Conservation (phyloP, 148 eudicot genomes). For the Heliosperma pusillum region DNA sequence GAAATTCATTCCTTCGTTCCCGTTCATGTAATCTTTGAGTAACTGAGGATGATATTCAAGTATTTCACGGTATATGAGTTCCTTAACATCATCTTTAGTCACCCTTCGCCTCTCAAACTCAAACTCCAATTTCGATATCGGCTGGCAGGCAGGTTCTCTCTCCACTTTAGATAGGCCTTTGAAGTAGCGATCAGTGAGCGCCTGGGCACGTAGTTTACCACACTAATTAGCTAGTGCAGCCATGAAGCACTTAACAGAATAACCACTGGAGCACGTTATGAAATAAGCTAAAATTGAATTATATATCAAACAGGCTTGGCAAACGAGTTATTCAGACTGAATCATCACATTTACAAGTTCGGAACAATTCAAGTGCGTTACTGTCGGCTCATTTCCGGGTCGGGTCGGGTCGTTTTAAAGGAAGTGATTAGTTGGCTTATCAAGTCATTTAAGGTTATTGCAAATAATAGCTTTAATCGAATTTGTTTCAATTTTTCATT, state of each 20-base stretch:
- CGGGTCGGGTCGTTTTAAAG: too few relatives aligned
- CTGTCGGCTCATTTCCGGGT: too few relatives aligned
- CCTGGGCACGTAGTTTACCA: slow-evolving; percentile 32
- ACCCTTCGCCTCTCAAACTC: slow-evolving; percentile 67
- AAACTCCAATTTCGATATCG: slow-evolving; percentile 68
- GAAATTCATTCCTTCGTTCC: slow-evolving; percentile 57
- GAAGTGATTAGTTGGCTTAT: too few relatives aligned
- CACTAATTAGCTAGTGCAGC: neutral
- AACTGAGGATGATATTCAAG: slow-evolving; percentile 80
- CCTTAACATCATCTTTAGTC: slow-evolving; percentile 63
- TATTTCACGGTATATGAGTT: slow-evolving; percentile 63
- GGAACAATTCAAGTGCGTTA: too few relatives aligned
- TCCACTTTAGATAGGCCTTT: slow-evolving; percentile 63
- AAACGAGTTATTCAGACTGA: too few relatives aligned
- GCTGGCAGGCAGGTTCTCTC: slow-evolving; percentile 66
- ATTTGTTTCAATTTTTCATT: too few relatives aligned
- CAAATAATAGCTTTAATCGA: too few relatives aligned
- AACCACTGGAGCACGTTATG: too few relatives aligned
- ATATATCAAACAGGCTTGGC: too few relatives aligned
- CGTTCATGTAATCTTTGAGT: slow-evolving; percentile 60
- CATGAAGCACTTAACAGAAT: neutral
- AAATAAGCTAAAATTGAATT: too few relatives aligned
- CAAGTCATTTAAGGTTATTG: too few relatives aligned
- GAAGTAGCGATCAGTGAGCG: slow-evolving; percentile 65
- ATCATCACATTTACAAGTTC: too few relatives aligned